phyloP scores from a whole-genome alignment of 805 yeast genomes.

The Candida insectalens region DNA sequence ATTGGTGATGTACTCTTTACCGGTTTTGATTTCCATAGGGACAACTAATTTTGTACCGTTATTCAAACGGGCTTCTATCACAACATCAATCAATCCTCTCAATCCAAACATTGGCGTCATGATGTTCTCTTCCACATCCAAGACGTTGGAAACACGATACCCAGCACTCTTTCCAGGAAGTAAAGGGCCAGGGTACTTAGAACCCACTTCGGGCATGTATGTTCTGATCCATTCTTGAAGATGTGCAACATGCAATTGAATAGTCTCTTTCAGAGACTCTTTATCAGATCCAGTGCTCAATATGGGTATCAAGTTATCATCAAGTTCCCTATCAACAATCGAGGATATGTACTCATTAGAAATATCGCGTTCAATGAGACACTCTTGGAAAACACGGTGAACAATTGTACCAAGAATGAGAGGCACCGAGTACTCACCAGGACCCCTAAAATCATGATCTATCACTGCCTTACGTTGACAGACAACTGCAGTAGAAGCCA shows the following conservation, averaged over 20 bases:
- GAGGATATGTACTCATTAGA: conserved; percentile 26
- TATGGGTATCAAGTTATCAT: conserved; percentile 27
- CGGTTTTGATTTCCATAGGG: conserved; percentile 90
- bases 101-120: conserved; percentile 90
- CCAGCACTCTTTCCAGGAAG: background rate
- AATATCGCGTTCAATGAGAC: conserved; percentile 32
- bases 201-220: conserved; percentile 20
- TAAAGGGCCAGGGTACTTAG: background rate
- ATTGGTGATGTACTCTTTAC: conserved; percentile 57
- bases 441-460: conserved; percentile 42
- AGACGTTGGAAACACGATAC: conserved; percentile 41
- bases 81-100: conserved; percentile 84
- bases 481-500: conserved; percentile 62
- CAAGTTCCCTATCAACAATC: conserved; percentile 22
- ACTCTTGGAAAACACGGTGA: conserved; percentile 64
- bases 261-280: conserved; percentile 31
- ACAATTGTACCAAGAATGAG: conserved; percentile 74
- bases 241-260: conserved; percentile 39
- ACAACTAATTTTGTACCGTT: conserved; percentile 42
- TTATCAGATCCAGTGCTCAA: conserved; percentile 43
- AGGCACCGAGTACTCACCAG: conserved; percentile 56
- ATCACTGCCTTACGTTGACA: conserved; percentile 71
- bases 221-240: conserved; percentile 43
- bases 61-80: conserved; percentile 48
- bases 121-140: conserved; percentile 84